Evolutionary conservation across 352 stramenopile species (phyloP).

Genomic region (Pythium dissotocum): DNA sequence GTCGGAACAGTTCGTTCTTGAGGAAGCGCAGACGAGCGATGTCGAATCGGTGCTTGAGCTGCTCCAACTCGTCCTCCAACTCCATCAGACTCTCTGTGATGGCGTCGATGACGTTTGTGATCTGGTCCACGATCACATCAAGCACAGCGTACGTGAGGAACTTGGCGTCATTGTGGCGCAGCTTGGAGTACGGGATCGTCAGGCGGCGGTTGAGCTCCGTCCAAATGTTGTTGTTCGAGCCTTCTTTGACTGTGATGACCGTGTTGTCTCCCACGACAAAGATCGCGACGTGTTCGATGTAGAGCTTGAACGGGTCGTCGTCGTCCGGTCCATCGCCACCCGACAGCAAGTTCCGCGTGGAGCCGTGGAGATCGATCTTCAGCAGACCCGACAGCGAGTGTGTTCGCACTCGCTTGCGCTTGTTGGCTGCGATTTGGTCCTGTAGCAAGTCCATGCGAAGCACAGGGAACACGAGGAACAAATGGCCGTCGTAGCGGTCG

Average conservation of each 20-base stretch:
- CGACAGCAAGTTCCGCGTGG: constrained; percentile 10
- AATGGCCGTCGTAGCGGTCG: constrained; percentile 80
- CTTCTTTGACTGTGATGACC: constrained; percentile 85
- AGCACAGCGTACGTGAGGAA: constrained; percentile 88
- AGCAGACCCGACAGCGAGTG: constrained; percentile 43
- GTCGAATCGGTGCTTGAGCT: constrained; percentile 72
- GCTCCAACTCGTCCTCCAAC: constrained; percentile 71
- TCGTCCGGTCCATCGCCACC: constrained; percentile 38
- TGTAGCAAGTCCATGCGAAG: constrained; percentile 66
- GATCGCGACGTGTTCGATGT: constrained; percentile 83
- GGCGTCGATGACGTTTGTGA: constrained; percentile 73
- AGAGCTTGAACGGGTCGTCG: constrained; percentile 72
- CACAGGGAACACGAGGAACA: constrained; percentile 84
- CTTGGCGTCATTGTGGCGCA: constrained; percentile 87
- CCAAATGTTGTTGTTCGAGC: constrained; percentile 68
- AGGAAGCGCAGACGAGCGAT: constrained; percentile 61
- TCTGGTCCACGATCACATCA: constrained; percentile 86
- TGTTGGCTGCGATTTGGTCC: constrained; percentile 32
- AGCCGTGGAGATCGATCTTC: constrained; percentile 37
- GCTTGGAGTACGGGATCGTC: constrained; percentile 85
- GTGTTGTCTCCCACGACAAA: constrained; percentile 83
- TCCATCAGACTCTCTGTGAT: constrained; percentile 81
- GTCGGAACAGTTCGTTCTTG: constrained; percentile 80
- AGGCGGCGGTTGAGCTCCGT: constrained; percentile 69
- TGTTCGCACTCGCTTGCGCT: constrained; percentile 41